Percentiles rank a stretch among this genome's conserved stretches.
Conservation (phyloP, 140 eudicot species). For the Stevia rebaudiana region DNA sequence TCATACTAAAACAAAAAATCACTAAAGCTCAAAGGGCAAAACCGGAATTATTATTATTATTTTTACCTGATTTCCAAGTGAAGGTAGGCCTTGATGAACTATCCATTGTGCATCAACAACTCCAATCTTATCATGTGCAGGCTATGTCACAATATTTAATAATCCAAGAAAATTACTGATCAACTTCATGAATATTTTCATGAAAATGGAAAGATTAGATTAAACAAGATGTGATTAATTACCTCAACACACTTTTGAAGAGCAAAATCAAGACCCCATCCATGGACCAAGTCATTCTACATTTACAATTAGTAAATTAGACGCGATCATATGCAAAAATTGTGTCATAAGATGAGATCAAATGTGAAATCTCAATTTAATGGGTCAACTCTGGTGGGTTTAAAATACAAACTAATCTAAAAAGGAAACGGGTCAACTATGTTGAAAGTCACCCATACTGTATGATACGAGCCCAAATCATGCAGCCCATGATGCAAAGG, state of each 20-base stretch:
- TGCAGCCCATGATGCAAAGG: no score
- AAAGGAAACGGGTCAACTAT: background rate
- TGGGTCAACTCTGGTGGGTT: no score
- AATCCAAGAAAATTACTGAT: background rate
- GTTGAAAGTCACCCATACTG: constrained; percentile 3
- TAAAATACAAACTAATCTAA: no score
- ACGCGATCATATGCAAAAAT: constrained; percentile 5
- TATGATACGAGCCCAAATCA: no score
- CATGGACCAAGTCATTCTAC: constrained; percentile 94
- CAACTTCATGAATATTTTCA: background rate
- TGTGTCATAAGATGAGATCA: no score
- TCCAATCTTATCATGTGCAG: constrained; percentile 92
- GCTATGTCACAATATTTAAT: constrained; percentile 32
- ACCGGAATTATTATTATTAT: background rate
- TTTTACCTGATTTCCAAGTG: constrained; percentile 81
- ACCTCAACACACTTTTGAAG: constrained; percentile 93
- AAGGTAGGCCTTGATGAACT: constrained; percentile 79
- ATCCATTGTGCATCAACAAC: constrained; percentile 99
- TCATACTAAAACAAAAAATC: background rate
- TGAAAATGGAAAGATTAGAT: background rate
- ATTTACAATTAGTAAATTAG: constrained; percentile 11
- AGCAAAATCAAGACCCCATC: constrained; percentile 98
- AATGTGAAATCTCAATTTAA: no score
- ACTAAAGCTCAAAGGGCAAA: constrained; percentile 15
- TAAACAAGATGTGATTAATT: constrained; percentile 4